These are phyloP conservation scores for Scenedesmus sp. DNA, from an alignment of 163 green algal species.

Conservation along the genomic window DNA sequence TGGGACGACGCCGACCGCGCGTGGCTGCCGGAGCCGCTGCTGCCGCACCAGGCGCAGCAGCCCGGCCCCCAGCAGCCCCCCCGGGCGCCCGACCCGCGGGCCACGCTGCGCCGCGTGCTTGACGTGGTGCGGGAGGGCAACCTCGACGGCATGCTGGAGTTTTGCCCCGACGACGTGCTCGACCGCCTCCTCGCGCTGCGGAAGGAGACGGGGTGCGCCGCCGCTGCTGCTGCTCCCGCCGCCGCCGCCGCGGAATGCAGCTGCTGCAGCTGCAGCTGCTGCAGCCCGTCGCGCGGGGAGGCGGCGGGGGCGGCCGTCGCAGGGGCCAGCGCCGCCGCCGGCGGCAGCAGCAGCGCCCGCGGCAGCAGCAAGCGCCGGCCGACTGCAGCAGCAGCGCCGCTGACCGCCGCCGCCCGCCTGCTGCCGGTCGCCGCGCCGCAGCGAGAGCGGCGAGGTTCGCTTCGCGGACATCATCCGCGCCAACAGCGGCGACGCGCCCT, in stretches of 20 bases:
- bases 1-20: too few species aligned
- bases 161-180: slow-evolving; percentile 42
- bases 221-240: neutral
- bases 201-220: slow-evolving; percentile 9
- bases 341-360: neutral
- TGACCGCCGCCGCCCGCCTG: neutral
- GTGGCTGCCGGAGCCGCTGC: slow-evolving; percentile 3
- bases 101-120: slow-evolving; percentile 18
- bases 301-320: too few species aligned
- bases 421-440: neutral
- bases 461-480: too few species aligned
- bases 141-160: slow-evolving; percentile 44
- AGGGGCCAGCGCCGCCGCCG: neutral
- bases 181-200: slow-evolving; percentile 25
- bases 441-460: neutral
- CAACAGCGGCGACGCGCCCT: neutral
- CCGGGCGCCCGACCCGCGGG: neutral
- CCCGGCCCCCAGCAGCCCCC: neutral
- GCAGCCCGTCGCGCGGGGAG: too few species aligned
- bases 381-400: neutral
- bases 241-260: neutral
- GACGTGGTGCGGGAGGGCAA: slow-evolving; percentile 27
- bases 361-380: too few species aligned
- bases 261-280: neutral
- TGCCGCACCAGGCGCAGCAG: neutral